These are phyloP conservation scores for Acacia acuminata DNA, from an alignment of 306 rosid species.

Conservation along the genomic window DNA sequence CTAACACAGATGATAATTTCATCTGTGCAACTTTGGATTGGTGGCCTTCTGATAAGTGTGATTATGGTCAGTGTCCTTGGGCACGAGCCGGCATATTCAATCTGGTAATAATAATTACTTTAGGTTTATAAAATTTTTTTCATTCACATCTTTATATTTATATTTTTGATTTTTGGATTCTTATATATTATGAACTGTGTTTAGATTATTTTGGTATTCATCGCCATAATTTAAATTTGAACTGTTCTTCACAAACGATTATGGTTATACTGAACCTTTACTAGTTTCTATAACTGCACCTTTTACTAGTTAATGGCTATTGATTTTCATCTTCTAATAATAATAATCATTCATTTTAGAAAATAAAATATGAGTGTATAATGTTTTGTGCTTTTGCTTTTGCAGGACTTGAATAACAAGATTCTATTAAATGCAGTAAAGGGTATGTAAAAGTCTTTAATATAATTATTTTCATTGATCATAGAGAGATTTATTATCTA, in stretches of 20 bases:
- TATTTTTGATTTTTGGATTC: not conserved
- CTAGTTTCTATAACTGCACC: not conserved
- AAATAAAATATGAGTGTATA: not conserved
- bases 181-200: not conserved
- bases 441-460: slow-evolving; percentile 35
- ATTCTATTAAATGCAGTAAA: slow-evolving; percentile 53
- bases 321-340: not conserved
- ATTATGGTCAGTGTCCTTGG: slow-evolving; percentile 66
- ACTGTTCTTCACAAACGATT: not conserved
- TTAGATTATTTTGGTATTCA: not conserved
- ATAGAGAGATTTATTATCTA: too few relatives aligned
- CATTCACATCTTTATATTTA: not conserved
- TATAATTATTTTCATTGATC: not conserved
- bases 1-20: slow-evolving; percentile 54
- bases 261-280: not conserved
- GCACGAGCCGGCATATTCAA: slow-evolving; percentile 47
- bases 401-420: slow-evolving; percentile 57
- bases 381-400: not conserved
- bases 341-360: not conserved
- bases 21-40: slow-evolving; percentile 72
- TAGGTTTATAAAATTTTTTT: not conserved
- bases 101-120: slow-evolving; percentile 40
- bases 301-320: not conserved
- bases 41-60: slow-evolving; percentile 72
- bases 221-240: not conserved